Conservation (phyloP, 1,139 yeast species). For the Saccharomyces hybrid region DNA sequence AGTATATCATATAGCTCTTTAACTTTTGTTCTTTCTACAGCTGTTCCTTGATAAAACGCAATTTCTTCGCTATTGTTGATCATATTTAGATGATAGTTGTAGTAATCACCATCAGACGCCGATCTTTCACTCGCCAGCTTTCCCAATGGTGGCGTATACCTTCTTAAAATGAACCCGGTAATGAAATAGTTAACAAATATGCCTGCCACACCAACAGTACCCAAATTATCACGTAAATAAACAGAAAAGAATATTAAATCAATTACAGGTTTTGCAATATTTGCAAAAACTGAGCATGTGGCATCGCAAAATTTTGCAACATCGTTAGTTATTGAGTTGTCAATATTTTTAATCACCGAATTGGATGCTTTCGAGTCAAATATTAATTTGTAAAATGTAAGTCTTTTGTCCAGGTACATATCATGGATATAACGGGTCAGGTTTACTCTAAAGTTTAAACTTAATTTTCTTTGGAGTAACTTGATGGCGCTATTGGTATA, state of each 20-base stretch:
- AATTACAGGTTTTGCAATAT: constrained; percentile 84
- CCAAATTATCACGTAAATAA: constrained; percentile 77
- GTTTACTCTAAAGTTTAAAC: constrained; percentile 79
- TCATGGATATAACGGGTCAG: constrained; percentile 84
- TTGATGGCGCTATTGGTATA: constrained; percentile 89
- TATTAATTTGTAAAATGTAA: constrained; percentile 72
- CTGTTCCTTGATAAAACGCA: constrained; percentile 86
- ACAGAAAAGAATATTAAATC: constrained; percentile 83
- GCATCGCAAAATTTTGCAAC: constrained; percentile 76
- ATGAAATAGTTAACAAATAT: constrained; percentile 72
- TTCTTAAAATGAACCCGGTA: constrained; percentile 69
- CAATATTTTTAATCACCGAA: constrained; percentile 42
- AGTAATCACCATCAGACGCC: constrained; percentile 79
- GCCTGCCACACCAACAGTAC: constrained; percentile 76
- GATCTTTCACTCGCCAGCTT: constrained; percentile 65
- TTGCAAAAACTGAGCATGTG: constrained; percentile 75
- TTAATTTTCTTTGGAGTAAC: constrained; percentile 66
- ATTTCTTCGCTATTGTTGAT: constrained; percentile 89
- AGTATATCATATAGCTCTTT: constrained; percentile 51
- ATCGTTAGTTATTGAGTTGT: constrained; percentile 79
- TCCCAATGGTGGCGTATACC: constrained; percentile 82
- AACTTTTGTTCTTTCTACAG: constrained; percentile 68
- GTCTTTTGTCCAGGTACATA: constrained; percentile 69
- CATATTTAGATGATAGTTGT: constrained; percentile 77
- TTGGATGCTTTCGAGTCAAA: constrained; percentile 38